These are phyloP conservation scores for Pholiota molesta DNA, from an alignment of 768 basidiomycete genomes.

Conservation along the genomic window DNA sequence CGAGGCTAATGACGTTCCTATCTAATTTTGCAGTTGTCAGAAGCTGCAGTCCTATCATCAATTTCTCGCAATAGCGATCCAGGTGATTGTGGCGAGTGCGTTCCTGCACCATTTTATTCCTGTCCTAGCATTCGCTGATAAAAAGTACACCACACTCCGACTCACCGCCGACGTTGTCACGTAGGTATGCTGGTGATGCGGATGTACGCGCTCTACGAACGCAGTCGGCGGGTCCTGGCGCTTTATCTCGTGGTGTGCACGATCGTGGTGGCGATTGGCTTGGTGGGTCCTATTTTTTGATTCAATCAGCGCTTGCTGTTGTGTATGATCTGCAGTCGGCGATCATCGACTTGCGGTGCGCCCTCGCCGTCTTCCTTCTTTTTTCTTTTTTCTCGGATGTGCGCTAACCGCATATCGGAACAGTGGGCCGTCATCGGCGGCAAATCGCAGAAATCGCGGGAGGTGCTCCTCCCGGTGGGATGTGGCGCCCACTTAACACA, in stretches of 20 bases:
- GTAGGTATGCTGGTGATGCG: slow-evolving; percentile 41
- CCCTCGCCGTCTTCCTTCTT: no score
- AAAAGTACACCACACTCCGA: not conserved
- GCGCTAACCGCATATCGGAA: not conserved
- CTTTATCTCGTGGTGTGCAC: slow-evolving; percentile 29
- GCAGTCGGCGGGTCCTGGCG: slow-evolving; percentile 31
- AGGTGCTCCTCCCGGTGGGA: slow-evolving; percentile 24
- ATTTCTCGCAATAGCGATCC: slow-evolving; percentile 35
- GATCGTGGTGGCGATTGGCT: slow-evolving; percentile 29
- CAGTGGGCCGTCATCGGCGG: slow-evolving; percentile 32
- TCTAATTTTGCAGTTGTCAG: slow-evolving; percentile 30
- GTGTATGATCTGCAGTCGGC: not conserved
- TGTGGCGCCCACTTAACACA: slow-evolving; percentile 26
- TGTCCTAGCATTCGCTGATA: not conserved
- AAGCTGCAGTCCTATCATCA: slow-evolving; percentile 37
- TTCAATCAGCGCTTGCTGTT: not conserved
- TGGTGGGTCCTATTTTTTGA: slow-evolving; percentile 27
- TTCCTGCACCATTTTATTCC: not conserved
- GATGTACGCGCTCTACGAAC: slow-evolving; percentile 45
- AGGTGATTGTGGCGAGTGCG: slow-evolving; percentile 37
- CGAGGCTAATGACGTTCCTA: not conserved
- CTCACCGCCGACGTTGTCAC: not conserved
- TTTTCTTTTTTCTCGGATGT: no score
- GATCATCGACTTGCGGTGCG: no score
- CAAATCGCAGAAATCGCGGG: slow-evolving; percentile 15